A percentile compares a stretch with the other conserved stretches of the same genome.
Evolutionary conservation across 2,329 filamentous ascomycete genomes (phyloP).

Genomic region (Esteya vermicola): DNA sequence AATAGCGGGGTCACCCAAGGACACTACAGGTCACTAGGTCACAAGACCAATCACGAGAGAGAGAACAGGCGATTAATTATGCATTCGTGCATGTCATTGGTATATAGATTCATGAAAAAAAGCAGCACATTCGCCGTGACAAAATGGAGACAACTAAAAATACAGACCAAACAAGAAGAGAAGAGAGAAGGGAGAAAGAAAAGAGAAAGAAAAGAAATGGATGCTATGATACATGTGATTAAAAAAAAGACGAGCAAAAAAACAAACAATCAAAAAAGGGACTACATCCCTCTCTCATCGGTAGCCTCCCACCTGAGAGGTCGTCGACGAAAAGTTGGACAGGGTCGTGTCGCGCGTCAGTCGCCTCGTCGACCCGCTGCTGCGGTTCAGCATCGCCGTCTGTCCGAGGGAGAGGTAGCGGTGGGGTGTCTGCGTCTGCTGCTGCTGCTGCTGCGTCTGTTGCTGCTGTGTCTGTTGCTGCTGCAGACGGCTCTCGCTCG

Average conservation of each 20-base stretch:
- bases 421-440: conserved; percentile 18
- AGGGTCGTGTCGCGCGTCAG: conserved; percentile 28
- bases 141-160: neutral
- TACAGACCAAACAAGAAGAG: neutral
- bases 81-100: no score
- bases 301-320: conserved; percentile 27
- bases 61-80: no score
- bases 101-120: conserved; percentile 4
- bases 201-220: conserved; percentile 2
- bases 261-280: neutral
- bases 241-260: neutral
- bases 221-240: neutral
- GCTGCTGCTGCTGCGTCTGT: conserved; percentile 22
- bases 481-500: no score
- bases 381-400: conserved; percentile 25
- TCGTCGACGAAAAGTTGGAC: conserved; percentile 21
- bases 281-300: conserved; percentile 20
- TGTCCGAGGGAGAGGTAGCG: conserved; percentile 31
- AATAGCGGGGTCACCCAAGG: no score
- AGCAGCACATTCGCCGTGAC: conserved; percentile 2
- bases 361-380: conserved; percentile 24
- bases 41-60: no score
- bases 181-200: conserved; percentile 1
- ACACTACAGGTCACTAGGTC: no score
- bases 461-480: neutral